Evolutionary conservation across 441 rosid species (phyloP), one percentile per base, ranked within the genome.

Genomic region (Pelargonium myrrhifolium): DNA sequence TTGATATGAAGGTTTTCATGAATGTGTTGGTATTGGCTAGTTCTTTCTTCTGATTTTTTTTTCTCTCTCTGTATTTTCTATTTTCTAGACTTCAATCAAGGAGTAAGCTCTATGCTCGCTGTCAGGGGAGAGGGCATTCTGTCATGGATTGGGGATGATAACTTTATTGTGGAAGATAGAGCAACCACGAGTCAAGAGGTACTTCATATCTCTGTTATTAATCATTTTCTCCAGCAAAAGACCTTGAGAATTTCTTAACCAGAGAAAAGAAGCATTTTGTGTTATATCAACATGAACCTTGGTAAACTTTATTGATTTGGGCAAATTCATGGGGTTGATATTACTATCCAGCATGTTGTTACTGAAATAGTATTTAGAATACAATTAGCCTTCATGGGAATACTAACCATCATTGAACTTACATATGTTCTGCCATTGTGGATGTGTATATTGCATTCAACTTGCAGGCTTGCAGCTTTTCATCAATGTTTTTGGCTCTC

Each of bases 61-160:
- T 53, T 53, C 8, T 7, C 8, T 51, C 8, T 53, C 59, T 53
- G 9, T 53, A 15, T 53, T 53, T 51, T 59, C 3, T 22, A 0
- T 59, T 10, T 22, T 4, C 15, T 59, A 59, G 63, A 26, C 39
- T 86, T 77, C 45, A 69, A 72, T 62, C 78, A 65, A 6, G 79
- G 82, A 51, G 69, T 83, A 47, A 86, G 86, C 47, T 75, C 87
- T 37, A 72, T 90, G 92, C 84, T 93, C 70, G 82, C 86, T 2
- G 86, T 82, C 21, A 86, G 84, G 66, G 94, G 95, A 37, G 96
- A 93, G 75, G 73, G 84, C 67, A 73, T 85, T 61, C 37, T 89
- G 18, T 86, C 94, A 24, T 89, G 88, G 97, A 77, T 74, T 77
- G 78, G 78, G 47, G 86, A 84, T 72, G 93, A 86, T 55, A 86